phyloP scores from a whole-genome alignment of 2,329 filamentous ascomycete species.

The Nemania sp. region DNA sequence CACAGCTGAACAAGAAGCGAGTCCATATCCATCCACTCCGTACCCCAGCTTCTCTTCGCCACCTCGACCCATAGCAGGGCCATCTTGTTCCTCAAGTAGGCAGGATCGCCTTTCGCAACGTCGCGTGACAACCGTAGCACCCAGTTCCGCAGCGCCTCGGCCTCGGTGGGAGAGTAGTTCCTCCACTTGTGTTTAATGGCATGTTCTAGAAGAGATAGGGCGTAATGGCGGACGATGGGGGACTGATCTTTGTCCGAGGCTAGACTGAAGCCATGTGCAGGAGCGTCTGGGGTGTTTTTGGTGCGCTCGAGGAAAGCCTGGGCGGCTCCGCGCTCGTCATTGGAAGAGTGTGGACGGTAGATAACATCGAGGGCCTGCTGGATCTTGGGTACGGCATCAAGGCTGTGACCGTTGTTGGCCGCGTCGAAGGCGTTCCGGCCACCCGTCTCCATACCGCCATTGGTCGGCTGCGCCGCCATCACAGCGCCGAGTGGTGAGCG shows the following conservation, averaged over 20 bases:
- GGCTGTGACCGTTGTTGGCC: constrained; percentile 35
- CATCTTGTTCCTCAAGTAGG: constrained; percentile 89
- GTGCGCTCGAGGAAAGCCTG: constrained; percentile 83
- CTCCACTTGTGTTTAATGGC: constrained; percentile 85
- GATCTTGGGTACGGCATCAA: constrained; percentile 66
- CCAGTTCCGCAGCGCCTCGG: constrained; percentile 70
- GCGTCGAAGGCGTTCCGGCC: constrained; percentile 42
- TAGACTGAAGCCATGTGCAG: constrained; percentile 81
- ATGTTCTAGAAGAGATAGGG: constrained; percentile 87
- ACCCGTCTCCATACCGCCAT: constrained; percentile 38
- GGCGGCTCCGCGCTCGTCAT: constrained; percentile 79
- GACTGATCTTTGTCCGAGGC: constrained; percentile 75
- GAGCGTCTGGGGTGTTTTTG: constrained; percentile 78
- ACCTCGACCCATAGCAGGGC: constrained; percentile 94
- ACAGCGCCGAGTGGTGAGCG: constrained; percentile 17
- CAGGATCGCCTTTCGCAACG: constrained; percentile 71
- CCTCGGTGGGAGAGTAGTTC: constrained; percentile 70
- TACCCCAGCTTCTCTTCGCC: constrained; percentile 90
- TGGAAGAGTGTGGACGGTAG: constrained; percentile 79
- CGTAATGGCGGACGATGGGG: constrained; percentile 88
- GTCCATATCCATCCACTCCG: constrained; percentile 96
- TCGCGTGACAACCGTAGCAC: constrained; percentile 76
- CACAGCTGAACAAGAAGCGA: constrained; percentile 78
- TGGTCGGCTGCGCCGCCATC: constrained; percentile 36
- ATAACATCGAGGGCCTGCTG: constrained; percentile 85